Evolutionary conservation across 2,329 filamentous ascomycete genomes (phyloP).

Genomic region (Aspergillus costaricaensis): DNA sequence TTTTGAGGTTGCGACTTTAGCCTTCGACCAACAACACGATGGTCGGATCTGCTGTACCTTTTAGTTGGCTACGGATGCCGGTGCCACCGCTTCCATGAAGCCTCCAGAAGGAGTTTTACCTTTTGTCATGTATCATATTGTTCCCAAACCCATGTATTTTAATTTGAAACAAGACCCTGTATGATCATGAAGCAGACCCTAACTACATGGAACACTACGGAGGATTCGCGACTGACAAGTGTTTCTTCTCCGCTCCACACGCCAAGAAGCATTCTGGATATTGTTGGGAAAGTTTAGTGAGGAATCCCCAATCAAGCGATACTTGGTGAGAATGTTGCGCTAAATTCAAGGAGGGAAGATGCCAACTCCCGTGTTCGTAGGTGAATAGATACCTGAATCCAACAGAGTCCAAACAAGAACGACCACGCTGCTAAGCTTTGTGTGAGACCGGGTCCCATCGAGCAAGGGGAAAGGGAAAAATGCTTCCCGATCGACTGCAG

Average conservation of each 20-base stretch:
- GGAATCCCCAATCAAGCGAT: neutral
- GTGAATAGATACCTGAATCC: neutral
- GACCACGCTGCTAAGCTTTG: neutral
- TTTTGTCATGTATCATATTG: slow-evolving; percentile 2
- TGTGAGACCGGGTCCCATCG: neutral
- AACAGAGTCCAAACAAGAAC: neutral
- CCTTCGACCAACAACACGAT: neutral
- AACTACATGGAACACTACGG: neutral
- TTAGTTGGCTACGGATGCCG: neutral
- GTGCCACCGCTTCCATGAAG: neutral
- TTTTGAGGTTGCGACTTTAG: neutral
- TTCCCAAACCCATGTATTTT: neutral
- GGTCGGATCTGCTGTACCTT: neutral
- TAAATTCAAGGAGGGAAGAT: neutral
- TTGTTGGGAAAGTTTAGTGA: neutral
- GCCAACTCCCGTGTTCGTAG: neutral
- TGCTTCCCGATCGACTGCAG: neutral
- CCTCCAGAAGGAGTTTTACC: neutral
- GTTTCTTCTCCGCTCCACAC: neutral
- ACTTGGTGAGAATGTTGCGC: neutral
- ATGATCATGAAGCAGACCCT: neutral
- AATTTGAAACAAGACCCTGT: neutral
- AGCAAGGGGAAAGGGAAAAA: neutral
- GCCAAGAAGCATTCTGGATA: neutral
- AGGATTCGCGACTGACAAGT: neutral